Percentiles rank a stretch among this genome's conserved stretches.
Evolutionary conservation across 2,329 filamentous ascomycete species (phyloP).

Genomic region (Pezicula radicicola): DNA sequence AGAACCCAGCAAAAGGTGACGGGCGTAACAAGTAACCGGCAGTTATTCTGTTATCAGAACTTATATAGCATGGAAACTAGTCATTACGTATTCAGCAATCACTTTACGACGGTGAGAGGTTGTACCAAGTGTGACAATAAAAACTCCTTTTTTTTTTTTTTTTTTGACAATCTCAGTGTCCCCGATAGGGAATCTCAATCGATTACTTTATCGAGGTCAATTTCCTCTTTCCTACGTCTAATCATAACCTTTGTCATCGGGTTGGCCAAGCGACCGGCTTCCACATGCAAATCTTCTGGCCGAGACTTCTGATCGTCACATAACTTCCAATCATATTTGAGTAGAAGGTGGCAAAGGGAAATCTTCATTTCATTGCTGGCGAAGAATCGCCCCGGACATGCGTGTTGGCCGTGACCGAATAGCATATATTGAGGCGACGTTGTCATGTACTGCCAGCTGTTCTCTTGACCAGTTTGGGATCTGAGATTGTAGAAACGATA

Average conservation of each 20-base stretch:
- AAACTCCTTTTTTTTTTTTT: no score
- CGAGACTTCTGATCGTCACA: slow-evolving; percentile 60
- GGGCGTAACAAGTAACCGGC: no score
- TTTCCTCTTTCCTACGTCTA: neutral
- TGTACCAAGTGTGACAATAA: no score
- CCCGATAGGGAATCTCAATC: no score
- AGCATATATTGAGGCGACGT: slow-evolving; percentile 23
- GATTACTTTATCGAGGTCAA: neutral
- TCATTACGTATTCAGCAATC: no score
- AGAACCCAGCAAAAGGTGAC: no score
- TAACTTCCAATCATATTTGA: slow-evolving; percentile 26
- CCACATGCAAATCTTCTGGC: neutral
- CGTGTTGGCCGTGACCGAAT: slow-evolving; percentile 37
- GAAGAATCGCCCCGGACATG: slow-evolving; percentile 37
- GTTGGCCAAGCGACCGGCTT: neutral
- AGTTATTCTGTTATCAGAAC: no score
- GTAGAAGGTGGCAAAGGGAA: slow-evolving; percentile 21
- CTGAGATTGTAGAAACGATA: slow-evolving; percentile 7
- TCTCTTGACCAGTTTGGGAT: slow-evolving; percentile 4
- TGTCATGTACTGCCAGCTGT: slow-evolving; percentile 29
- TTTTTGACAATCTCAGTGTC: no score
- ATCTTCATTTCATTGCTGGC: slow-evolving; percentile 34
- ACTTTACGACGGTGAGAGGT: no score
- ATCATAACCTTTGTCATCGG: neutral
- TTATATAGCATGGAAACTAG: no score